A percentile compares a stretch with the other conserved stretches of the same genome.
Conservation (phyloP, 108 stramenopile species). For the Pseudonitzschia delicatissima region DNA sequence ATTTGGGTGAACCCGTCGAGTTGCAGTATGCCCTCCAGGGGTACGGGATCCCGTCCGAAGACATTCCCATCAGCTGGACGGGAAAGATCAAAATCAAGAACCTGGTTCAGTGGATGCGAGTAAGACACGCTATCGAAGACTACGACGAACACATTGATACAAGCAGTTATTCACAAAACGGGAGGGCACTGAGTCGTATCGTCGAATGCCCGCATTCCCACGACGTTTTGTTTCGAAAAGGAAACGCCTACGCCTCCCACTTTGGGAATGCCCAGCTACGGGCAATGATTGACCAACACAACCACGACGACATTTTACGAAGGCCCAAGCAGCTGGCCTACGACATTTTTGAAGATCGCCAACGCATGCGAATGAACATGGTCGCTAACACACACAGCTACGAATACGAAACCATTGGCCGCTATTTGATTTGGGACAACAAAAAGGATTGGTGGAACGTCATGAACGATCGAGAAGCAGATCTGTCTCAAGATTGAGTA, state of each 20-base stretch:
- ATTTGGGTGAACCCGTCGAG: conserved; percentile 4
- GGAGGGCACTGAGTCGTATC: not conserved
- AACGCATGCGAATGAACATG: too few relatives aligned
- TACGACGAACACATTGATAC: not conserved
- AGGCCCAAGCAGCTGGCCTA: too few relatives aligned
- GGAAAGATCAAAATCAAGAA: conserved; percentile 19
- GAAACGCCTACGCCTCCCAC: not conserved
- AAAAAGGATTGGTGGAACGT: too few relatives aligned
- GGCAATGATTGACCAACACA: not conserved
- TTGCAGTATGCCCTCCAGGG: conserved; percentile 3
- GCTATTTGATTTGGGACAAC: too few relatives aligned
- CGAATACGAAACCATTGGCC: too few relatives aligned
- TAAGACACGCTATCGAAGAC: not conserved
- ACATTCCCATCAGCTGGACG: conserved; percentile 12
- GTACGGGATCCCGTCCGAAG: conserved; percentile 18
- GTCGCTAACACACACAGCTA: too few relatives aligned
- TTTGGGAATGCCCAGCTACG: not conserved
- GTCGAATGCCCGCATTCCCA: not conserved
- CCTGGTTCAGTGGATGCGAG: conserved; percentile 12
- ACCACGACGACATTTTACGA: too few relatives aligned
- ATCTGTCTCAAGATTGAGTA: too few relatives aligned
- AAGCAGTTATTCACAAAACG: not conserved
- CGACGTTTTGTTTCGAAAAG: not conserved
- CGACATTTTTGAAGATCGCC: too few relatives aligned
- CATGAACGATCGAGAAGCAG: too few relatives aligned